Evolutionary conservation across 2,329 filamentous ascomycete species (phyloP).

Genomic region (Colletotrichum paranaense): DNA sequence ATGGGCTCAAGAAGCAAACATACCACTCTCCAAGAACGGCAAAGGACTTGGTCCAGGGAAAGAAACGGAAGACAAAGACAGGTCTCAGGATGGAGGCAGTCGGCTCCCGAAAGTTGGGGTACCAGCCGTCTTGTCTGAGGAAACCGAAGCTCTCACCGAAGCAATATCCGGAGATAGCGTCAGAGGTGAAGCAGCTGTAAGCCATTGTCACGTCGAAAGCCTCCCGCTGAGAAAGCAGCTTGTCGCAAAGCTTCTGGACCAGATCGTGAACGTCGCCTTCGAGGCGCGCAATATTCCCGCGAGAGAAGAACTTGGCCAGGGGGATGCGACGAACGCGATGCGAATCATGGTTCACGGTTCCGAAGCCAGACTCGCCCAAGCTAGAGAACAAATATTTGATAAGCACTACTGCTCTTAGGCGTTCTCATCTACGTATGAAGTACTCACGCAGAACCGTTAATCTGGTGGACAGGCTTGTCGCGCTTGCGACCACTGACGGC

Average conservation of each 20-base stretch:
- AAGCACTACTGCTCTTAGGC: background rate
- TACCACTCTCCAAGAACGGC: conserved; percentile 34
- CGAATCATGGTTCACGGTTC: conserved; percentile 41
- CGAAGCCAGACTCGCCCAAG: conserved; percentile 39
- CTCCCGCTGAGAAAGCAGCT: conserved; percentile 41
- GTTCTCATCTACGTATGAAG: background rate
- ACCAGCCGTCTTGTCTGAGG: conserved; percentile 47
- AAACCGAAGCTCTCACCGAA: conserved; percentile 51
- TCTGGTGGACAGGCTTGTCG: conserved; percentile 36
- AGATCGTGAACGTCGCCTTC: conserved; percentile 42
- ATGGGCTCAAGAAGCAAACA: background rate
- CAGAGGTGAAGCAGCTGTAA: conserved; percentile 52
- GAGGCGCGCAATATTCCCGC: conserved; percentile 43
- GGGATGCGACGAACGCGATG: conserved; percentile 42
- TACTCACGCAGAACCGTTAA: conserved; percentile 33
- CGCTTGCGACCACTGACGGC: conserved; percentile 39
- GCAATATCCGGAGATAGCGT: conserved; percentile 50
- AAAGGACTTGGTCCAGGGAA: conserved; percentile 38
- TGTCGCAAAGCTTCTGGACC: conserved; percentile 43
- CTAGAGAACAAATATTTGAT: conserved; percentile 2
- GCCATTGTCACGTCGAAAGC: conserved; percentile 49
- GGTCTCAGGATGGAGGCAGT: conserved; percentile 37
- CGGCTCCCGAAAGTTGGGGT: conserved; percentile 46
- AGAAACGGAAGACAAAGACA: conserved; percentile 40
- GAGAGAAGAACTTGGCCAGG: conserved; percentile 46